phyloP scores from a whole-genome alignment of 2,329 filamentous ascomycete genomes.

The Pezicula neosporulosa region DNA sequence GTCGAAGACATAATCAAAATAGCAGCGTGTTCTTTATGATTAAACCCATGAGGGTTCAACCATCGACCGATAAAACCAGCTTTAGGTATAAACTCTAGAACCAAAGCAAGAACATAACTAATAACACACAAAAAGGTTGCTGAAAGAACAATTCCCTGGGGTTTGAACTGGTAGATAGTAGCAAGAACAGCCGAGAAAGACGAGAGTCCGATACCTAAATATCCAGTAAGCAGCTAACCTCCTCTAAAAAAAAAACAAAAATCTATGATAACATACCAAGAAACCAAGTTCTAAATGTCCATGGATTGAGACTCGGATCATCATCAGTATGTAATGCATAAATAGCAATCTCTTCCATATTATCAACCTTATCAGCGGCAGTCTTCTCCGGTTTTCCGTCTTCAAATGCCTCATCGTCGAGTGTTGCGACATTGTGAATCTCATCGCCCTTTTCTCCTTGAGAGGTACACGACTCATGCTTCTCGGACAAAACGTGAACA shows the following conservation, averaged over 20 bases:
- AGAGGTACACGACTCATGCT: not conserved
- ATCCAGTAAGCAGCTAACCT: not conserved
- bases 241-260: not conserved
- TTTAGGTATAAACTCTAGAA: slow-evolving; percentile 32
- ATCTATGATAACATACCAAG: slow-evolving; percentile 21
- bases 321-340: slow-evolving; percentile 32
- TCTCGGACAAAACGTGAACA: not conserved
- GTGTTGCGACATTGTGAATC: not conserved
- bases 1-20: slow-evolving; percentile 56
- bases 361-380: not conserved
- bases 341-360: slow-evolving; percentile 7
- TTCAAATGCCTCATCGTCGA: not conserved
- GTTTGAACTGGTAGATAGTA: slow-evolving; percentile 44
- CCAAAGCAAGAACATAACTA: slow-evolving; percentile 36
- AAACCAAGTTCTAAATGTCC: slow-evolving; percentile 33
- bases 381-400: not conserved
- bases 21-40: slow-evolving; percentile 63
- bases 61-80: slow-evolving; percentile 38
- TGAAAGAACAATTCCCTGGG: slow-evolving; percentile 38
- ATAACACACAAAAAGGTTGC: slow-evolving; percentile 39
- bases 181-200: slow-evolving; percentile 32
- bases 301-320: slow-evolving; percentile 29
- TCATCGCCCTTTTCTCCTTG: not conserved
- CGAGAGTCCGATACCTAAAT: slow-evolving; percentile 27
- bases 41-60: slow-evolving; percentile 63